These are phyloP conservation scores for Backusella morwellensis DNA, from an alignment of 192 early-diverging fungal genomes.

Conservation along the genomic window DNA sequence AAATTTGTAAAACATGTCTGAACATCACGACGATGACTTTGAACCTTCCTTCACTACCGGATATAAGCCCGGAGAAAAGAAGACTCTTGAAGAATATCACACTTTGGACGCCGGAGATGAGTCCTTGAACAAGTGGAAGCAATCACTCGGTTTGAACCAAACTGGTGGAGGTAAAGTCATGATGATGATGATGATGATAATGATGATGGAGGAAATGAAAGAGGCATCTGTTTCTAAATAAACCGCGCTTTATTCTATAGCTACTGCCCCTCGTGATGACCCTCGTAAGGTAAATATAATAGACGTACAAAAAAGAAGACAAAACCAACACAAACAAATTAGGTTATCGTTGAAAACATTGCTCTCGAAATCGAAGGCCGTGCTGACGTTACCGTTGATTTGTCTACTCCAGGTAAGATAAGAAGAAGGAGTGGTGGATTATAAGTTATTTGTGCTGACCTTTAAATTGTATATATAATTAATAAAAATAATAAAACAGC, in stretches of 20 bases:
- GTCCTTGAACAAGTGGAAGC: slow-evolving; percentile 97
- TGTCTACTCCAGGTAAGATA: slow-evolving; percentile 69
- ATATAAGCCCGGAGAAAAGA: slow-evolving; percentile 93
- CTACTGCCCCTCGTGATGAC: slow-evolving; percentile 53
- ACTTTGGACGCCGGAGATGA: slow-evolving; percentile 88
- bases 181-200: not conserved
- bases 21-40: slow-evolving; percentile 67
- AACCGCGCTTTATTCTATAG: not conserved
- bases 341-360: slow-evolving; percentile 75
- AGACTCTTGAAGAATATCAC: slow-evolving; percentile 82
- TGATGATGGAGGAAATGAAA: not conserved
- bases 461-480: slow-evolving; percentile 2
- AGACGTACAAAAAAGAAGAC: not conserved
- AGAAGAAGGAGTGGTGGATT: not conserved
- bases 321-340: not conserved
- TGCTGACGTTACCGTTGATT: slow-evolving; percentile 71
- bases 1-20: slow-evolving; percentile 36
- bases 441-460: slow-evolving; percentile 10
- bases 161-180: slow-evolving; percentile 45
- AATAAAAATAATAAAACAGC: slow-evolving; percentile 40
- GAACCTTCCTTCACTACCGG: slow-evolving; percentile 73
- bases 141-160: slow-evolving; percentile 77
- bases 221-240: not conserved
- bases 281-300: slow-evolving; percentile 46
- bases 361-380: slow-evolving; percentile 74